phyloP scores from a whole-genome alignment of 192 early-diverging fungal species.

The Coemansia sp. region DNA sequence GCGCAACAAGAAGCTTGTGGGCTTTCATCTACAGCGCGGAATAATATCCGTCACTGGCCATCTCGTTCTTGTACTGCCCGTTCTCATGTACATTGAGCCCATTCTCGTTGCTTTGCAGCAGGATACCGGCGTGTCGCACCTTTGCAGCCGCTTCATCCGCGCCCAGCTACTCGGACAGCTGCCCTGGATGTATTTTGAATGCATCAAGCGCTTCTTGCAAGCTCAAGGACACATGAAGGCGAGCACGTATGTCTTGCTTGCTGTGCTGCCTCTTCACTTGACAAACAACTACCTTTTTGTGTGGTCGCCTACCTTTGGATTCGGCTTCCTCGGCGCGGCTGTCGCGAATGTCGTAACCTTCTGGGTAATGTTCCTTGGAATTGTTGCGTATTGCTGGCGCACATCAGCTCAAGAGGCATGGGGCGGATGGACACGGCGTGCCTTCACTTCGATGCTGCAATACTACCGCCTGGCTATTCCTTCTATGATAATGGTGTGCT shows the following conservation, averaged over 20 bases:
- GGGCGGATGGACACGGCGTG: constrained; percentile 70
- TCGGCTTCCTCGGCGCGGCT: constrained; percentile 70
- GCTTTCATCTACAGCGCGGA: constrained; percentile 40
- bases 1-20: constrained; percentile 30
- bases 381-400: constrained; percentile 55
- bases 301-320: constrained; percentile 42
- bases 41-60: constrained; percentile 28
- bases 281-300: constrained; percentile 33
- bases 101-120: constrained; percentile 73
- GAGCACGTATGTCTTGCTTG: constrained; percentile 32
- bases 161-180: constrained; percentile 69
- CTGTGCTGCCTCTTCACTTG: constrained; percentile 31
- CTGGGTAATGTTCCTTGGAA: constrained; percentile 58
- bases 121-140: constrained; percentile 62
- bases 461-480: constrained; percentile 75
- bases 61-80: constrained; percentile 16
- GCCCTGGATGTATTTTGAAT: constrained; percentile 76
- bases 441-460: constrained; percentile 44
- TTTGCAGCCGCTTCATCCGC: constrained; percentile 67
- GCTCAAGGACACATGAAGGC: constrained; percentile 91
- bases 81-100: constrained; percentile 46
- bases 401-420: constrained; percentile 58
- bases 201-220: constrained; percentile 79
- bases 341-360: constrained; percentile 63
- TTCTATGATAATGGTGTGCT: constrained; percentile 75